Evolutionary conservation across 2,329 filamentous ascomycete species (phyloP), one percentile per base, ranked within the genome.

Genomic region (Cordyceps farinosa): DNA sequence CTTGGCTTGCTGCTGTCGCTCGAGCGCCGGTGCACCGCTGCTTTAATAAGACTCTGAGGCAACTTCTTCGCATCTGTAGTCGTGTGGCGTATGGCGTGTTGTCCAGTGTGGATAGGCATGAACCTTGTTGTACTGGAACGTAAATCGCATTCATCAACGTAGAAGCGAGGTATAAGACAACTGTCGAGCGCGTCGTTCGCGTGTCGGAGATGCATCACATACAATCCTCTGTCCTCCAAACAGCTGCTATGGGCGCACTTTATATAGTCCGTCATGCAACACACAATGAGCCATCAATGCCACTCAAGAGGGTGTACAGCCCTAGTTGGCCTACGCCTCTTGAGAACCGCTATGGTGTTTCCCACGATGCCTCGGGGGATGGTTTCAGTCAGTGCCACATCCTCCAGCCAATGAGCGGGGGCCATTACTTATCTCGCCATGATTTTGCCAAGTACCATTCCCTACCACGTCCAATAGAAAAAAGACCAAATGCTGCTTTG

Each of bases 271-370:
- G 8, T 17, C 8, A 7, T 3, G 17, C 4, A 50, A 5, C 27
- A 50, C 6, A 4, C 5, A 13, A 2, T 11, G 15, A 30, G 13
- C 3, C 13, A 1, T 36, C 15, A n/a, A 10, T 27, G 7, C 17
- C 10, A 22, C 13, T 15, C 17, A 27, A 36, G 17, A 27, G n/a
- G 58, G 7, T 45, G 8, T 11, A n/a, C 3, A n/a, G 1, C 36
- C 38, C 38, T 45, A 13, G 36, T 38, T 32, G 11, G 4, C 36
- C 5, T 22, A 2, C 30, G 2, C 40, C 38, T 51, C 48, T 10
- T 36, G 58, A 53, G 58, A 53, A 61, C 58, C 58, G 48, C 48
- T 61, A 53, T 61, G 58, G 58, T 53, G 48, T 38, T 61, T 44
- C 9, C 30, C 40, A n/a, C 11, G 38, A 53, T 36, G 10, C 6